Evolutionary conservation across 2,329 filamentous ascomycete genomes (phyloP).

Genomic region (Dactylellina haptotyla): DNA sequence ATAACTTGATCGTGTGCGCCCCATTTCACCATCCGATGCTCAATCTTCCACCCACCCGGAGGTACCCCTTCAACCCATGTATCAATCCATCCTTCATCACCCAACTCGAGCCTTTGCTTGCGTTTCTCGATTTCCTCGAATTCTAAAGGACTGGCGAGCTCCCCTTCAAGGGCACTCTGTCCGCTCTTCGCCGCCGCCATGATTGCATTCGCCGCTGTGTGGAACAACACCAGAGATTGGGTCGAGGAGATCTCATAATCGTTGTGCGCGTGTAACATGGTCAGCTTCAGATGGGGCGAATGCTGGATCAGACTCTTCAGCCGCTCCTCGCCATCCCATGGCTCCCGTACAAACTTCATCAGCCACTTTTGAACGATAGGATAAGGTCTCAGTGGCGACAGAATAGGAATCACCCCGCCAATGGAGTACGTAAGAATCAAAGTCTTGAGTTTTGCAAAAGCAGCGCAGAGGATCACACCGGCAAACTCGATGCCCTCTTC

Average conservation of each 20-base stretch:
- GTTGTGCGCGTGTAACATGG: constrained; percentile 80
- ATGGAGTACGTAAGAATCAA: constrained; percentile 82
- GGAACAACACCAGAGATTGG: constrained; percentile 74
- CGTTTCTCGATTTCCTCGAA: constrained; percentile 56
- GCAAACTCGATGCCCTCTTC: constrained; percentile 74
- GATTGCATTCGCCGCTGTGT: constrained; percentile 68
- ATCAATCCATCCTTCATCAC: constrained; percentile 56
- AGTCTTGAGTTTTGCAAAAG: constrained; percentile 78
- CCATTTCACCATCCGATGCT: constrained; percentile 58
- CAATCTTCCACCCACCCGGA: constrained; percentile 55
- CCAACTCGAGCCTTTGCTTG: constrained; percentile 55
- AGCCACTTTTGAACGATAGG: constrained; percentile 73
- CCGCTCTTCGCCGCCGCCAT: constrained; percentile 59
- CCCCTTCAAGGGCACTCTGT: constrained; percentile 51
- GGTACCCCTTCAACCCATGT: constrained; percentile 56
- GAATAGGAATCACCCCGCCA: constrained; percentile 78
- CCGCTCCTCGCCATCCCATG: constrained; percentile 78
- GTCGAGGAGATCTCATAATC: constrained; percentile 83
- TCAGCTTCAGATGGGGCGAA: constrained; percentile 70
- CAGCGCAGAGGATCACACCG: constrained; percentile 79
- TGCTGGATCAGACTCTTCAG: constrained; percentile 69
- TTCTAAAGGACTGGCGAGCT: constrained; percentile 58
- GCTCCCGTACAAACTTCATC: constrained; percentile 75
- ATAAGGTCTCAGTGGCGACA: constrained; percentile 77
- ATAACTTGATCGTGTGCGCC: constrained; percentile 54